These are phyloP conservation scores for Podospora bellae-mahoneyi DNA, from an alignment of 495 filamentous ascomycete species.

Conservation along the genomic window DNA sequence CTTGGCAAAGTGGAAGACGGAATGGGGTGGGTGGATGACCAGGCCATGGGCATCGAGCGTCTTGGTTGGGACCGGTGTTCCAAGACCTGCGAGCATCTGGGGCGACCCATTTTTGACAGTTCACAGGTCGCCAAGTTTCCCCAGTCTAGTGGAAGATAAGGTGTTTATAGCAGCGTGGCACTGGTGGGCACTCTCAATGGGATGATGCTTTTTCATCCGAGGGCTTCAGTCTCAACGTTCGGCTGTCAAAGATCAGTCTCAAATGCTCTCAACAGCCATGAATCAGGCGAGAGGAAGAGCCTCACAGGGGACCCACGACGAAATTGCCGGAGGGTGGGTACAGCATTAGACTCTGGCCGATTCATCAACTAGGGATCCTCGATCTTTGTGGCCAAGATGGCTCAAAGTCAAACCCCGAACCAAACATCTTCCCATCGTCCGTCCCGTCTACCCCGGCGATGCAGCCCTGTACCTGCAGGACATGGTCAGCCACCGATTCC, in stretches of 20 bases:
- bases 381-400: background rate
- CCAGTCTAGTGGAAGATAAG: background rate
- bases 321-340: background rate
- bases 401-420: background rate
- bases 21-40: background rate
- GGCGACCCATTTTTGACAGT: background rate
- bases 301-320: background rate
- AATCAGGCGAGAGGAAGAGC: background rate
- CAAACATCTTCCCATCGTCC: background rate
- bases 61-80: background rate
- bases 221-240: background rate
- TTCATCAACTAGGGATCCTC: background rate
- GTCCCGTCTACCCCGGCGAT: background rate
- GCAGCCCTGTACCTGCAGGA: background rate
- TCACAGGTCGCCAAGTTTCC: background rate
- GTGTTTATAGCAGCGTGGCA: background rate
- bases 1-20: conserved; percentile 13
- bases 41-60: background rate
- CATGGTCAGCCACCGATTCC: background rate
- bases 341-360: background rate
- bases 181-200: background rate
- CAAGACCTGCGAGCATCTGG: background rate
- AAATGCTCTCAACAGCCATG: background rate
- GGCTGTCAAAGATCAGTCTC: background rate
- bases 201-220: background rate